Base-by-base conservation (phyloP, 2,329 filamentous ascomycete genomes). In the Neopestalotiopsis rosae region DNA sequence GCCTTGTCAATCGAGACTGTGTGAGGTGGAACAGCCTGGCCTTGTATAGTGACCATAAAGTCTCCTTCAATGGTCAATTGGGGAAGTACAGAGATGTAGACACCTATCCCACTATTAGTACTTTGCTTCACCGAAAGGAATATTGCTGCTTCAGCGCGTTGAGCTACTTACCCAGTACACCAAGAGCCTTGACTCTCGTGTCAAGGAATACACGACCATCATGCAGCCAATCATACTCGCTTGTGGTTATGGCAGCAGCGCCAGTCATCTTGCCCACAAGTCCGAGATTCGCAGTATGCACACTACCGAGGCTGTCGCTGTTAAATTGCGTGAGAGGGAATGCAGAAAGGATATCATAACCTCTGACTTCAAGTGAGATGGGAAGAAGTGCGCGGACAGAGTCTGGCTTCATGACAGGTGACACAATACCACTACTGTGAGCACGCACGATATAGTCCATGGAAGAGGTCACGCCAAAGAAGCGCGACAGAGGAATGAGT, bases 241-340 rank as follows among this genome's bases (percentile, higher is more conserved):
- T 90, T 49, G 84, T 85, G 1, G 91, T 83, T 7, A 97, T 86
- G 0, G 94, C 94, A 1, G 94, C 94, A 0, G 91, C 90, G 0
- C 94, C 95, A 0, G 94, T 94, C 93, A 98, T 97, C 80, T 98
- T 97, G 2, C 88, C 92, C 3, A 97, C 72, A 1, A 98, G 83
- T 0, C 95, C 95, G 0, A 98, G 80, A 20, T 92, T 90, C 0
- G 93, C 90, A 1, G 95, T 84, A 58, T 81, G 81, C 0, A 91
- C 82, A 24, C 78, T 71, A 49, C 82, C 76, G 59, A 76, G 76
- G 1, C 75, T 75, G 61, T 83, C 78, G n/a, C 81, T 82, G 1
- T 82, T 79, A 71, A 95, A 90, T 0, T 83, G 79, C 0, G 85
- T 84, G 1, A 94, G 79, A 0, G 92, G 91, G 71, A 91, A 92